These are phyloP conservation scores for Podochytrium sp. DNA, from an alignment of 192 early-diverging fungal genomes.

Conservation along the genomic window DNA sequence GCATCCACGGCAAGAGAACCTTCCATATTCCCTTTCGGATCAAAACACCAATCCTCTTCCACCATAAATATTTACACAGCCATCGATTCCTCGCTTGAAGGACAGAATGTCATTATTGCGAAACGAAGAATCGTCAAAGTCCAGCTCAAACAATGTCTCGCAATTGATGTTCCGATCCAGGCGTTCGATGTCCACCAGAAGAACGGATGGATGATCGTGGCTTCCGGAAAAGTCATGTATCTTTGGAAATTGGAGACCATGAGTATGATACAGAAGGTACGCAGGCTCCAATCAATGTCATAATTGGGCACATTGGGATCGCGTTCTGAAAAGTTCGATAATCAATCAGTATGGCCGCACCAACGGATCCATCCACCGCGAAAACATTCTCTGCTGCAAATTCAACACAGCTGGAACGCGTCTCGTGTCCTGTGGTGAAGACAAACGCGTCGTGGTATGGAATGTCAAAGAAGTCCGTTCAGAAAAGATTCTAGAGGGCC, in stretches of 20 bases:
- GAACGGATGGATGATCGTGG: slow-evolving; percentile 39
- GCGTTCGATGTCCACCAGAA: slow-evolving; percentile 48
- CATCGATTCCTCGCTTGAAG: slow-evolving; percentile 49
- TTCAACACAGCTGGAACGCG: slow-evolving; percentile 40
- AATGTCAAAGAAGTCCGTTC: slow-evolving; percentile 42
- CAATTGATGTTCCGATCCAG: slow-evolving; percentile 48
- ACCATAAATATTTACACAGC: slow-evolving; percentile 24
- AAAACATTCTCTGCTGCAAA: slow-evolving; percentile 45
- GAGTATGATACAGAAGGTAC: slow-evolving; percentile 43
- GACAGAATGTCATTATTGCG: slow-evolving; percentile 54
- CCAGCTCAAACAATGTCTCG: slow-evolving; percentile 50
- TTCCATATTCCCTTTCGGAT: no score
- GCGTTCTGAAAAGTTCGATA: no score
- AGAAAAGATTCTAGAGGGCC: slow-evolving; percentile 56
- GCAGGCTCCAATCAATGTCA: neutral
- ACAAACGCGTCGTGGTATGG: slow-evolving; percentile 58
- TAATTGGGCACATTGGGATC: no score
- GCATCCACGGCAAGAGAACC: neutral
- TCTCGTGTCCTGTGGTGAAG: slow-evolving; percentile 47
- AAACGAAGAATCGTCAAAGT: slow-evolving; percentile 51
- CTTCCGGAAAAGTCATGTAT: slow-evolving; percentile 45
- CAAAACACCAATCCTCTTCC: no score
- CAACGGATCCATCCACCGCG: slow-evolving; percentile 51
- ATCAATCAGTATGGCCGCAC: slow-evolving; percentile 42
- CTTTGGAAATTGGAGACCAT: slow-evolving; percentile 43